A percentile compares a stretch with the other conserved stretches of the same genome.
Conservation (phyloP, 257 asterid genomes). For the Salvia rosmarinus region DNA sequence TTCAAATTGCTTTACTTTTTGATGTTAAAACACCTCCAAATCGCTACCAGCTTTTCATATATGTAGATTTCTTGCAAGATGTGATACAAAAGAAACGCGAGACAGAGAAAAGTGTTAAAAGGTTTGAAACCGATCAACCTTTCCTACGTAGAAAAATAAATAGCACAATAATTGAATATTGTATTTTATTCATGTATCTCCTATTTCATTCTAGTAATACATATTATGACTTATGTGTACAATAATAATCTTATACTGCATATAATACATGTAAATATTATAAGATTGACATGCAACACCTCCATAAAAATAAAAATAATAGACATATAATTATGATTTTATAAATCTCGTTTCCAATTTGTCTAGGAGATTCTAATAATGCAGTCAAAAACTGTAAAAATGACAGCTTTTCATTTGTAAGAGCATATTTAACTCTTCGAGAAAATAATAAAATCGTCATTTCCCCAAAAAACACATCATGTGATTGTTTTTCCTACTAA, state of each 20-base stretch:
- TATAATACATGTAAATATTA: background rate
- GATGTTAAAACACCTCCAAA: background rate
- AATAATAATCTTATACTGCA: no score
- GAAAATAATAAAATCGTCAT: background rate
- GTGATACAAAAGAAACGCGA: background rate
- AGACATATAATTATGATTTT: background rate
- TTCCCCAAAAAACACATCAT: slow-evolving; percentile 26
- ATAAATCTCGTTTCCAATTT: background rate
- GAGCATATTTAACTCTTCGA: background rate
- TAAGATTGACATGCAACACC: background rate
- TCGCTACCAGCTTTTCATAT: background rate
- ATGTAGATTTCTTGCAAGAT: background rate
- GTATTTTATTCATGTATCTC: background rate
- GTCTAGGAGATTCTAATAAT: background rate
- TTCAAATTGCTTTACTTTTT: background rate
- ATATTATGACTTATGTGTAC: background rate
- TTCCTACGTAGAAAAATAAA: background rate
- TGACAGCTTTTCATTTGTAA: background rate
- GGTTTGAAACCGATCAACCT: background rate
- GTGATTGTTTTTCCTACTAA: slow-evolving; percentile 29
- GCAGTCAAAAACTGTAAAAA: background rate
- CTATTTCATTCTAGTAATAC: background rate
- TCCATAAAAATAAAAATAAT: background rate
- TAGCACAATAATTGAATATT: background rate
- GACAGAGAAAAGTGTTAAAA: background rate